Base-by-base conservation (phyloP, 225 moss, liverwort and hornwort species). In the Physcomitrellopsis africana region DNA sequence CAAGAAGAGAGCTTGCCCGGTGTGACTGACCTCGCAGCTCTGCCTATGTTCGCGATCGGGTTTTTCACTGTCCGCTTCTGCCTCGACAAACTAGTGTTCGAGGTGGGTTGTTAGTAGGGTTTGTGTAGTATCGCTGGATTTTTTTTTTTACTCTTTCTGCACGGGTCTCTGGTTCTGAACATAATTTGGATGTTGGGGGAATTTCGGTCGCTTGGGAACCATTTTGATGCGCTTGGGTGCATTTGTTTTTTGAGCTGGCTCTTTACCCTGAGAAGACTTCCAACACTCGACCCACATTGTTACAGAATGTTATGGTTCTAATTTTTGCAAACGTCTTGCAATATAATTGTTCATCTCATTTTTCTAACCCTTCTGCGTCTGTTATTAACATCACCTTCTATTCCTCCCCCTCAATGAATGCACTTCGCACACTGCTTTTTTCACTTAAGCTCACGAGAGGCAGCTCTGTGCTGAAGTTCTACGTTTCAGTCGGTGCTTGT, bases 31-130 rank as follows among this genome's bases (percentile, higher is more conserved):
- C 77, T 87, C 48, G 60, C 65, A 45, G 46, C 82, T 65, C 72
- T 92, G 45, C 90, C 87, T 5, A 15, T 81, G 49, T 81, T 90
- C 10, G 84, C 90, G 17, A 10, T 88, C n/a, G 16, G 76, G 10
- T 83, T 90, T 68, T 69, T 63, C 48, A 63, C 32, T 8, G n/a
- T 80, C n/a, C 87, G 90, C 51, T 75, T 82, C 65, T 53, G 80
- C 67, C 83, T 93, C 12, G 83, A 88, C 73, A 69, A 70, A 52
- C 68, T 80, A 51, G 58, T 92, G 32, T 92, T 85, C 54, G 74
- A 86, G 84, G 87, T 86, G 0, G 0, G 52, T 65, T 22, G 11
- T 66, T 16, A 24, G 64, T 43, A 18, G 43, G 24, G 54, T 65
- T 69, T 41, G n/a, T 27, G 12, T 19, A 16, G 10, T 27, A 23